Percentiles rank a stretch among this genome's conserved stretches.
phyloP scores from a whole-genome alignment of 1,284 basidiomycete species.

The Ganoderma lucidum region DNA sequence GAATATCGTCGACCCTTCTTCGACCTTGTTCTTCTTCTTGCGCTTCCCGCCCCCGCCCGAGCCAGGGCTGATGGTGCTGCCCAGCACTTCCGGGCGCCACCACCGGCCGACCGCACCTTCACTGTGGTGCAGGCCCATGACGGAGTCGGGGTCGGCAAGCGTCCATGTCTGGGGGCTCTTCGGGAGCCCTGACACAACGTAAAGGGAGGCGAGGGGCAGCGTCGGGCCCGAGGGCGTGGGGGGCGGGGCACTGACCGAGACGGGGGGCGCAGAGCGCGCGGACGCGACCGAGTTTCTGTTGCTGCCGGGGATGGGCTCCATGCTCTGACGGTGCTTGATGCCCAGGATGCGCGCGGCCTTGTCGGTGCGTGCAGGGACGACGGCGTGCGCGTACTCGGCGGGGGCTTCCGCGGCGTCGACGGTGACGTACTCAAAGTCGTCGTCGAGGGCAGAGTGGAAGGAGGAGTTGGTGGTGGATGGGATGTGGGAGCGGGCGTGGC shows the following conservation, averaged over 20 bases:
- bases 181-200: conserved; percentile 85
- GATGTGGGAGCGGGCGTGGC: conserved; percentile 27
- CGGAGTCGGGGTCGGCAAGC: conserved; percentile 88
- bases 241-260: conserved; percentile 49
- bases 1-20: conserved; percentile 56
- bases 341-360: conserved; percentile 79
- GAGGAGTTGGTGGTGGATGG: conserved; percentile 33
- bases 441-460: conserved; percentile 46
- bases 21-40: conserved; percentile 65
- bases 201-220: conserved; percentile 80
- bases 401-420: conserved; percentile 42
- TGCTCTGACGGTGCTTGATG: conserved; percentile 70
- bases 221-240: conserved; percentile 62
- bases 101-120: conserved; percentile 91
- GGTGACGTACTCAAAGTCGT: conserved; percentile 79
- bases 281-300: conserved; percentile 79
- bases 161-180: conserved; percentile 94
- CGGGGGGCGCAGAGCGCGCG: conserved; percentile 71
- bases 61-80: conserved; percentile 87
- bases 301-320: conserved; percentile 83
- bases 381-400: conserved; percentile 29
- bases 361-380: conserved; percentile 41
- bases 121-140: conserved; percentile 83
- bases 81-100: conserved; percentile 95
- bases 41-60: conserved; percentile 69